Evolutionary conservation across 1,284 basidiomycete species (phyloP).

Genomic region (Nidula niveotomentosa): DNA sequence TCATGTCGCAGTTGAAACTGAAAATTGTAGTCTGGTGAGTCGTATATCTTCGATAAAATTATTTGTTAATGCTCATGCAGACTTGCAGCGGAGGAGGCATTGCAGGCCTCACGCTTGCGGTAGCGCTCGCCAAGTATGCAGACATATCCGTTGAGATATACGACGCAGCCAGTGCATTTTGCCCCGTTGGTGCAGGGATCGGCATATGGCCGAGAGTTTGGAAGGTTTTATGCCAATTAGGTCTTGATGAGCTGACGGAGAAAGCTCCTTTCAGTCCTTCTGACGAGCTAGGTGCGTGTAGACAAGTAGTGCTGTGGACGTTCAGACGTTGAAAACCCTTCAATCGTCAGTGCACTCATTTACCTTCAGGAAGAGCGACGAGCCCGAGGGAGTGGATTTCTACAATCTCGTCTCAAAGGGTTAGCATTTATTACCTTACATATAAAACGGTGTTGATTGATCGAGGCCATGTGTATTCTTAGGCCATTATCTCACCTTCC

Average conservation of each 20-base stretch:
- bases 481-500: slow-evolving; percentile 31
- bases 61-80: no score
- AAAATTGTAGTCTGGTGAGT: no score
- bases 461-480: not conserved
- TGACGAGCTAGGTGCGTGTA: slow-evolving; percentile 21
- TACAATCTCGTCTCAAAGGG: slow-evolving; percentile 34
- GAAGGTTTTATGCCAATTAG: slow-evolving; percentile 37
- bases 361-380: slow-evolving; percentile 39
- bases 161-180: slow-evolving; percentile 25
- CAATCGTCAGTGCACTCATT: slow-evolving; percentile 28
- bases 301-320: not conserved
- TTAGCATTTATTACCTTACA: slow-evolving; percentile 10
- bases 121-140: slow-evolving; percentile 20
- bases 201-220: slow-evolving; percentile 41
- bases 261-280: slow-evolving; percentile 25
- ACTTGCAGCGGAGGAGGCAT: slow-evolving; percentile 28
- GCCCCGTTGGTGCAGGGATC: slow-evolving; percentile 40
- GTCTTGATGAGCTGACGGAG: slow-evolving; percentile 34
- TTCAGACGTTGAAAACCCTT: not conserved
- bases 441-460: not conserved
- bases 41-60: no score
- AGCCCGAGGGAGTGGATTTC: slow-evolving; percentile 31
- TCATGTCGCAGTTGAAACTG: no score
- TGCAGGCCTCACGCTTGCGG: slow-evolving; percentile 25
- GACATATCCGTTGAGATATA: slow-evolving; percentile 28